Base-by-base conservation (phyloP, 2,329 filamentous ascomycete genomes). In the Aspergillus sclerotialis region DNA sequence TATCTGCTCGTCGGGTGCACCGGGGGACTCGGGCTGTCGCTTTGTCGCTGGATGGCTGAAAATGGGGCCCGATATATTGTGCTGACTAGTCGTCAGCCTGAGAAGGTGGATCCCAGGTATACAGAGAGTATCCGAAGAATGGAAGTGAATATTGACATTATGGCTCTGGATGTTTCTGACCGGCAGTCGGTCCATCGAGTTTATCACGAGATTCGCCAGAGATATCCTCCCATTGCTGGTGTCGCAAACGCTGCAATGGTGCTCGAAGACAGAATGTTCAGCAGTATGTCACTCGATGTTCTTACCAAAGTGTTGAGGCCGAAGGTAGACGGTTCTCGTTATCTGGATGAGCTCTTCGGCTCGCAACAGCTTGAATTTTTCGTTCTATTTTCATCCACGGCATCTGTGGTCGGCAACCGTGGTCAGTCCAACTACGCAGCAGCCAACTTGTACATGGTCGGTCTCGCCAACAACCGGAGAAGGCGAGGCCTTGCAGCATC, bases 1-100 rank as follows among this genome's bases (percentile, higher is more conserved):
- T 57, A 57, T 33, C 35, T 42, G 17, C 40, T 58, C 8, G 37
- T 46, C 12, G 53, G 53, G 12, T 29, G 51, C 4, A 40, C 47
- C 11, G 51, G 51, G 6, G 42, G 39, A 2, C 26, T 55, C 10
- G 52, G 52, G 8, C 35, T 33, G 11, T 55, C 50, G 1, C 24
- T 54, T 6, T 45, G 39, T 28, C 26, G 42, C 13, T 57, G 43
- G 45, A 52, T 57, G 46, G 29, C 50, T 9, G 18, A 28, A 2
- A 30, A 44, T 28, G 52, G 53, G 2, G 52, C 48, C 1, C 25
- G 40, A 14, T 14, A 46, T 32, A 14, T 57, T 8, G 42, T 48
- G 8, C 29, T 56, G 3, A 46, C 46, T 17, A 55, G 51, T 27
- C 43, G 53, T 7, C 42, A 39, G 11, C 50, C 52, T 3, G n/a